Base-by-base conservation (phyloP, 768 basidiomycete species). In the Galerina marginata region DNA sequence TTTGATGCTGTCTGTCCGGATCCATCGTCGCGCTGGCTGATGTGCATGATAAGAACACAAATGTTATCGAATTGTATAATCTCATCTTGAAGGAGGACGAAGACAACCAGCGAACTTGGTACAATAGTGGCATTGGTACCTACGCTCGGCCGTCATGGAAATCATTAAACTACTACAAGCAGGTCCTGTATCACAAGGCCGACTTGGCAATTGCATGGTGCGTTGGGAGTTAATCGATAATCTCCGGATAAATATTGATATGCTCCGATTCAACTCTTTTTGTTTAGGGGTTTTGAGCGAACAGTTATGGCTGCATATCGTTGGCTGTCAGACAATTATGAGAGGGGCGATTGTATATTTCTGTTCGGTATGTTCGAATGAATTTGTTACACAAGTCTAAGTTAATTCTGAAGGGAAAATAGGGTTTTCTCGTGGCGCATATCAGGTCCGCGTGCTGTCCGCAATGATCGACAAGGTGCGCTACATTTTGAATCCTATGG, bases 361-460 rank as follows among this genome's bases (percentile, higher is more conserved):
- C 56, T 82, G 2, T 80, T 82, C 48, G 80, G 79, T 77, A 43
- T 26, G 68, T 47, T 23, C 12, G 3, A 5, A 15, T 40, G 15
- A 7, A 0, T 29, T 33, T 6, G 23, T 29, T 2, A 16, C 33
- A 10, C 23, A 3, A 1, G 9, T 29, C 14, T 20, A 20, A 20
- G 20, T 20, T 53, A n/a, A 15, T 10, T 36, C 16, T 36, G 11
- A 42, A 4, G 15, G 42, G 0, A 4, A n/a, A 11, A 11, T 37
- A 82, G 82, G 82, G 0, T 83, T 79, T 64, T 83, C 81, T 4
- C 79, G 81, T 14, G 81, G 81, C 3, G 81, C 79, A 25, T 82
- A 79, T 63, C 81, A 82, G 63, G 78, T 77, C 10, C 72, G 82
- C 29, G 76, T 70, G 0, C 56, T 83, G 33, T 75, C 81, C 1